Conservation (phyloP, 331 rosid genomes). For the Phaseolus coccineus region DNA sequence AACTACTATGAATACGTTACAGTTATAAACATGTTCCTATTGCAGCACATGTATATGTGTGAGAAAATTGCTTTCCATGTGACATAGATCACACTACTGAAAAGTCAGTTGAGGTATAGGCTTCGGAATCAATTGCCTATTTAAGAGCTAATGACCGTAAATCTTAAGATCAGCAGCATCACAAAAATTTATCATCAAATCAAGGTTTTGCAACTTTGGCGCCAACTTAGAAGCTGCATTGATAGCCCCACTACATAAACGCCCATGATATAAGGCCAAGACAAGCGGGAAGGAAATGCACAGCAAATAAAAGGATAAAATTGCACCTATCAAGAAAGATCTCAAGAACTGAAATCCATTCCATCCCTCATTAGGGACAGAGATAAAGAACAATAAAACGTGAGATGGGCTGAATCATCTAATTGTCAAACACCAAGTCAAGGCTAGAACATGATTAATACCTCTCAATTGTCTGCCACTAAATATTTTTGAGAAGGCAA, state of each 20-base stretch:
- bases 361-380: not conserved
- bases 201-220: slow-evolving; percentile 7
- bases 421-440: slow-evolving; percentile 10
- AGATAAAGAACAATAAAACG: not conserved
- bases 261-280: not conserved
- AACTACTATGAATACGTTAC: not conserved
- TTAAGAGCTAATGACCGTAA: slow-evolving; percentile 1
- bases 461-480: not conserved
- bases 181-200: slow-evolving; percentile 11
- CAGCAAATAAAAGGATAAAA: slow-evolving; percentile 22
- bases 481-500: slow-evolving; percentile 14
- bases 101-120: slow-evolving; percentile 2
- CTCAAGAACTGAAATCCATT: not conserved
- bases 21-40: slow-evolving; percentile 6
- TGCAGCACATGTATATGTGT: slow-evolving; percentile 5
- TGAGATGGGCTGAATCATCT: not conserved
- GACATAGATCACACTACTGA: slow-evolving; percentile 1
- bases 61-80: not conserved
- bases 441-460: slow-evolving; percentile 7
- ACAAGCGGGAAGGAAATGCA: slow-evolving; percentile 15
- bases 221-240: slow-evolving; percentile 4
- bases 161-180: slow-evolving; percentile 22
- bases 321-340: not conserved
- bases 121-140: not conserved
- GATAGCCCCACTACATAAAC: not conserved